Percentiles rank a stretch among this genome's conserved stretches.
phyloP scores from a whole-genome alignment of 176 grass and related monocot genomes.

The Thinopyrum elongatum region DNA sequence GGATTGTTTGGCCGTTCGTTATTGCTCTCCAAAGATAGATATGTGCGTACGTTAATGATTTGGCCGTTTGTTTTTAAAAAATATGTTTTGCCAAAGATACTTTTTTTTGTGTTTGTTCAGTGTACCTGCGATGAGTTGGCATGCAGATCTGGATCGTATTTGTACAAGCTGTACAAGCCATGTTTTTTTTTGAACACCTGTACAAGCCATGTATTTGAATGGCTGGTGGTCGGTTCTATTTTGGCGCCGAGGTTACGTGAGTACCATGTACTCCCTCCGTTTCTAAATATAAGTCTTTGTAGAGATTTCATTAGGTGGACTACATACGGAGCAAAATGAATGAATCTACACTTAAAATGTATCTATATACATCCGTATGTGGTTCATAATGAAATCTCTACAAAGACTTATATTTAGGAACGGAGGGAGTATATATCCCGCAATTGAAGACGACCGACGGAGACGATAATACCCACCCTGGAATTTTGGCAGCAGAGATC shows the following conservation, averaged over 20 bases:
- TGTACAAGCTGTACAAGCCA: neutral
- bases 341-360: too few relatives aligned
- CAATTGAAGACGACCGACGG: neutral
- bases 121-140: neutral
- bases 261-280: neutral
- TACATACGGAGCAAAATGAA: too few relatives aligned
- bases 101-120: too few relatives aligned
- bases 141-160: neutral
- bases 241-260: neutral
- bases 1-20: neutral
- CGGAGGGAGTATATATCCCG: neutral
- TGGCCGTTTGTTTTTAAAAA: too few relatives aligned
- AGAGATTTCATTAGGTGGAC: too few relatives aligned
- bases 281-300: too few relatives aligned
- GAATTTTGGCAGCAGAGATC: neutral
- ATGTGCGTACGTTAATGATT: too few relatives aligned
- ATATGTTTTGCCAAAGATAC: too few relatives aligned
- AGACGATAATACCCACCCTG: too few relatives aligned
- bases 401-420: too few relatives aligned
- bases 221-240: neutral
- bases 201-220: neutral
- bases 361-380: too few relatives aligned
- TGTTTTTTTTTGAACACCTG: neutral
- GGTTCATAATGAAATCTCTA: too few relatives aligned
- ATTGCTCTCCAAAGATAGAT: neutral